Evolutionary conservation across 495 filamentous ascomycete genomes (phyloP).

Genomic region (Aspergillus panamensis): DNA sequence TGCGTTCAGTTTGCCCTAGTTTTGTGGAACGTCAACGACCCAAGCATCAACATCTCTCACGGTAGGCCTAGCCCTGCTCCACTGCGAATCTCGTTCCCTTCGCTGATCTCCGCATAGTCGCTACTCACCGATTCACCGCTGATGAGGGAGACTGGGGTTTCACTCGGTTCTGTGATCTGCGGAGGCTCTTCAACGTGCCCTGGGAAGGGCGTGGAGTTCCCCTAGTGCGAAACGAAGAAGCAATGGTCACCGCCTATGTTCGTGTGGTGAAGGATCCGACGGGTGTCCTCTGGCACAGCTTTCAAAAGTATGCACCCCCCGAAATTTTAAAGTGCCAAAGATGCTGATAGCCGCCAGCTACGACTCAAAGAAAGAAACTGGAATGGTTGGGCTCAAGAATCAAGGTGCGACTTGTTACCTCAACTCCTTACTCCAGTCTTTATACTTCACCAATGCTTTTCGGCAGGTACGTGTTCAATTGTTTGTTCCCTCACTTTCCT

Average conservation of each 20-base stretch:
- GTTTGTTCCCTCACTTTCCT: conserved; percentile 10
- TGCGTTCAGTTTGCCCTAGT: conserved; percentile 95
- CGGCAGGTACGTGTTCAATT: conserved; percentile 62
- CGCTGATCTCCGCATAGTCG: conserved; percentile 41
- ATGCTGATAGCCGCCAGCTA: conserved; percentile 55
- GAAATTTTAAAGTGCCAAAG: neutral
- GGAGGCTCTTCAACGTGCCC: conserved; percentile 68
- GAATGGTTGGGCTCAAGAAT: conserved; percentile 94
- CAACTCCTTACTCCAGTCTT: conserved; percentile 92
- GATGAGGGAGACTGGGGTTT: conserved; percentile 99
- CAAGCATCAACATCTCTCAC: conserved; percentile 68
- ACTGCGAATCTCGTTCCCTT: conserved; percentile 2
- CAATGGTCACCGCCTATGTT: conserved; percentile 89
- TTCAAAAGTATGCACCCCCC: conserved; percentile 65
- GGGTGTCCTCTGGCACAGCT: conserved; percentile 98
- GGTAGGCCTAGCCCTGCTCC: conserved; percentile 34
- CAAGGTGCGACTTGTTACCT: conserved; percentile 98
- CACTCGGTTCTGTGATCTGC: conserved; percentile 82
- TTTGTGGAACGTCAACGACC: conserved; percentile 88
- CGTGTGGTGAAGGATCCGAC: conserved; percentile 94
- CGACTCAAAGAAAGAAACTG: conserved; percentile 97
- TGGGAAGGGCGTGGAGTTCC: conserved; percentile 68
- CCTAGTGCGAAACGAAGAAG: conserved; percentile 83
- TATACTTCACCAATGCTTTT: conserved; percentile 97
- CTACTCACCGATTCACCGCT: conserved; percentile 86